Evolutionary conservation across 1,284 basidiomycete species (phyloP).

Genomic region (Volvariella volvacea): DNA sequence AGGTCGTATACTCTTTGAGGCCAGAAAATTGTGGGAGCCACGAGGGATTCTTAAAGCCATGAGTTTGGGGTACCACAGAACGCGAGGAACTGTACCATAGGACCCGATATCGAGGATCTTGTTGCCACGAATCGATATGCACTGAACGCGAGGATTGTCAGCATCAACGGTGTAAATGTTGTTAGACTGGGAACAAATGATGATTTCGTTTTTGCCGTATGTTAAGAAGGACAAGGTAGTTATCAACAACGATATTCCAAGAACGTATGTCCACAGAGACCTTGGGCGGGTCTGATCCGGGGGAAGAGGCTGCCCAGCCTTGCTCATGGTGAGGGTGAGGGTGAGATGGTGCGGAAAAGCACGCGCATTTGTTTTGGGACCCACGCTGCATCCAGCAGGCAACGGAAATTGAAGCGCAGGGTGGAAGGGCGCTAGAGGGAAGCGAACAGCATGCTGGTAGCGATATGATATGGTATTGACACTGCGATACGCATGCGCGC

Average conservation of each 20-base stretch:
- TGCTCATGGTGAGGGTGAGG: too few species aligned
- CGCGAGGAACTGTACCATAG: conserved; percentile 33
- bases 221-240: background rate
- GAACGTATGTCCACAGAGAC: too few species aligned
- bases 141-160: conserved; percentile 45
- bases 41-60: background rate
- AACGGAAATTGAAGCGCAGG: too few species aligned
- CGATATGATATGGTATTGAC: too few species aligned
- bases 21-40: background rate
- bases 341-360: too few species aligned
- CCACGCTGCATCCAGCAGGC: too few species aligned
- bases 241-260: background rate
- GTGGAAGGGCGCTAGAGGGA: too few species aligned
- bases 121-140: conserved; percentile 57
- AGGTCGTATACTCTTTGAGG: background rate
- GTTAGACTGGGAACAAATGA: conserved; percentile 35
- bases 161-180: conserved; percentile 53
- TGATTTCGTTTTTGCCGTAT: conserved; percentile 22
- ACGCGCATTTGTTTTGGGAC: too few species aligned
- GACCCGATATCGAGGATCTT: conserved; percentile 52
- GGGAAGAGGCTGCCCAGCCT: too few species aligned
- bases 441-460: too few species aligned
- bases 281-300: too few species aligned
- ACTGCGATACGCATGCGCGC: too few species aligned
- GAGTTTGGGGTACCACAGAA: background rate